These are phyloP conservation scores for Agapanthus africanus DNA, from an alignment of 106 monocot genomes.

Conservation along the genomic window DNA sequence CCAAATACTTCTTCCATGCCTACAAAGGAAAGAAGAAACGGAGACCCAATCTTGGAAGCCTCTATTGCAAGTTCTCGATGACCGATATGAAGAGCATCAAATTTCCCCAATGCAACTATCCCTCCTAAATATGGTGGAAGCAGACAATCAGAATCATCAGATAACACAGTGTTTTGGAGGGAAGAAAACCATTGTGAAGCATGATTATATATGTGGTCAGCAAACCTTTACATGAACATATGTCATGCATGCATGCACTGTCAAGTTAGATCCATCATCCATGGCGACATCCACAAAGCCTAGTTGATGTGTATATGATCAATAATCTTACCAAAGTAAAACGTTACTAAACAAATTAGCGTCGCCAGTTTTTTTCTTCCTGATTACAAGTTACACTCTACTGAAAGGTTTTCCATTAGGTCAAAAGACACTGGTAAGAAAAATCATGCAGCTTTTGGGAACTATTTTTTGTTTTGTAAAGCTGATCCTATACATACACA, in stretches of 20 bases:
- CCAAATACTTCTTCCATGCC: constrained; percentile 95
- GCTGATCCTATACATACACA: neutral
- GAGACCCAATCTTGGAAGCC: constrained; percentile 73
- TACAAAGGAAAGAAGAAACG: constrained; percentile 92
- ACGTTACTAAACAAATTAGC: neutral
- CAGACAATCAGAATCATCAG: neutral
- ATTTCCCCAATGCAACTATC: constrained; percentile 96
- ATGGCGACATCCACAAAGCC: neutral
- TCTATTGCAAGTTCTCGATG: constrained; percentile 90
- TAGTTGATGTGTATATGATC: neutral
- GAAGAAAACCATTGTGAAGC: neutral
- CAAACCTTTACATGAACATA: constrained; percentile 3
- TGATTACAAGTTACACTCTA: neutral
- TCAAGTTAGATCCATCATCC: neutral
- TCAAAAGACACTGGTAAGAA: neutral
- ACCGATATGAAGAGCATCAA: constrained; percentile 94
- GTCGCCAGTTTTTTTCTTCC: neutral
- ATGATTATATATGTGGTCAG: constrained; percentile 5
- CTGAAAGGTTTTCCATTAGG: neutral
- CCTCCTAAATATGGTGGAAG: constrained; percentile 48
- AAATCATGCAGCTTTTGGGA: neutral
- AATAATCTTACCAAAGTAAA: neutral
- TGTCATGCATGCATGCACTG: neutral
- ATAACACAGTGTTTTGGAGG: neutral
- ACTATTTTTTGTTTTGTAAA: neutral